Base-by-base conservation (phyloP, 228 moss, liverwort and hornwort genomes). In the Sphagnum fallax region DNA sequence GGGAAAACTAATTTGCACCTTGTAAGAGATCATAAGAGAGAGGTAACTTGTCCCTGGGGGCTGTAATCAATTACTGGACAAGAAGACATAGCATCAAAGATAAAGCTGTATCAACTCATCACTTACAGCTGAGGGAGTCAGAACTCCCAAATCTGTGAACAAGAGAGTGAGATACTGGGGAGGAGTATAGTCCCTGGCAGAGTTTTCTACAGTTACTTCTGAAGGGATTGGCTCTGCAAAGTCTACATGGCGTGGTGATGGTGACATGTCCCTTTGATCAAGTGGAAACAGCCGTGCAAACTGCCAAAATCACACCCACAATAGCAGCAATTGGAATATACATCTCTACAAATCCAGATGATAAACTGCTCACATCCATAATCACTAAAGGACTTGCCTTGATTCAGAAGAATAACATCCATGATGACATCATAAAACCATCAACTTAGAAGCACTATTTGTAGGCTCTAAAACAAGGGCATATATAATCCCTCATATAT, bases 101-200 rank as follows among this genome's bases (percentile, higher is more conserved):
- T 92, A 92, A 52, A 92, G 92, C 79, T 92, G 92, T 64, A 92
- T 92, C 66, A 92, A 79, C 83, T 92, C 92, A 75, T 92, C 92
- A 73, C 92, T 92, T 52, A 92, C 92, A 81, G 90, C 92, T 70
- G 92, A 90, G 32, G 92, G 92, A 55, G 92, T 92, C 76, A 92
- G 80, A 62, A 92, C 87, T 65, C 92, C 92, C 75, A 92, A 69
- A 67, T 92, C 90, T 49, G 90, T 92, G 71, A 92, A 83, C 65
- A 92, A 74, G 13, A 92, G 92, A 32, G 92, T 82, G 63, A 92
- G 83, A 75, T 79, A 92, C 64, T 92, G 83, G 62, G 92, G 90
- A 60, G 92, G 92, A 1, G 92, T 92, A 65, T 92, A 92, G 73
- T 92, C 90, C 72, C 92, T 81, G 5, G 82, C 90, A 68, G 88